Evolutionary conservation across 257 asterid genomes (phyloP).

Genomic region (Apocynum venetum): DNA sequence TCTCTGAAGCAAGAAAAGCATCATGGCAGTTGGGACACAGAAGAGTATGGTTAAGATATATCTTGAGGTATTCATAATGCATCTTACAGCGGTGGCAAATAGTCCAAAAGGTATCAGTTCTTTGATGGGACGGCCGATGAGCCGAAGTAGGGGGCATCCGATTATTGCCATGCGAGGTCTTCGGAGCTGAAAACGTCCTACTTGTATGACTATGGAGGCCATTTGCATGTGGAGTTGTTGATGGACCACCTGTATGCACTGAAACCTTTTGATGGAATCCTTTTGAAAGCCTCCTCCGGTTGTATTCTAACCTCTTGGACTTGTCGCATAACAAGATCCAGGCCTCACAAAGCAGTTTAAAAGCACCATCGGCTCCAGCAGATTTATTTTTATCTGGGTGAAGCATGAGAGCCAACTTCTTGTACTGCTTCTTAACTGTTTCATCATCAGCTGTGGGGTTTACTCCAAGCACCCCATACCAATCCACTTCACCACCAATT

Average conservation of each 20-base stretch:
- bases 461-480: constrained; percentile 72
- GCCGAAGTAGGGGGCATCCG: constrained; percentile 28
- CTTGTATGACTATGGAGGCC: constrained; percentile 40
- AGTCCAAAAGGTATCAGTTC: constrained; percentile 74
- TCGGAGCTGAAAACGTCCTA: constrained; percentile 34
- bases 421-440: constrained; percentile 53
- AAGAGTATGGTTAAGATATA: constrained; percentile 61
- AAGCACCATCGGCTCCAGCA: constrained; percentile 70
- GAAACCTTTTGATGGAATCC: constrained; percentile 44
- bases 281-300: constrained; percentile 48
- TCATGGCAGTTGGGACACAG: constrained; percentile 60
- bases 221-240: constrained; percentile 45
- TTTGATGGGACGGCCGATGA: constrained; percentile 33
- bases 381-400: constrained; percentile 81
- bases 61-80: constrained; percentile 65
- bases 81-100: constrained; percentile 66
- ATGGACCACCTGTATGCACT: constrained; percentile 38
- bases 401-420: constrained; percentile 65
- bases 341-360: constrained; percentile 64
- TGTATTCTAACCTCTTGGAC: constrained; percentile 51
- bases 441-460: constrained; percentile 62
- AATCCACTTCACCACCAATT: constrained; percentile 57
- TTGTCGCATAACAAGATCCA: constrained; percentile 70
- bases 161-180: constrained; percentile 26
- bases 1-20: constrained; percentile 58